Evolutionary conservation across 2,329 filamentous ascomycete species (phyloP).

Genomic region (Beauveria varroae): DNA sequence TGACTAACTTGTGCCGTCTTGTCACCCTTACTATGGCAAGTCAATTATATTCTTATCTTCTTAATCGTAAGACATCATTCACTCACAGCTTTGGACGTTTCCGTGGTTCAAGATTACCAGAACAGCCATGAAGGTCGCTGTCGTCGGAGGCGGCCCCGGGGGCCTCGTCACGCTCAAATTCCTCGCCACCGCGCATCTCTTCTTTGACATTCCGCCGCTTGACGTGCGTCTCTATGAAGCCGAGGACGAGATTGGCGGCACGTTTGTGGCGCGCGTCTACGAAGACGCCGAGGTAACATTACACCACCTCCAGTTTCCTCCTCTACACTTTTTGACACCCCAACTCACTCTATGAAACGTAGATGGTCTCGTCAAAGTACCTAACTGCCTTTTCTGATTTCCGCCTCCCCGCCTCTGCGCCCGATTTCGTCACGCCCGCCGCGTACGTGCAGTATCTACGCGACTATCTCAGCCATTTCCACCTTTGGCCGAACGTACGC

Average conservation of each 20-base stretch:
- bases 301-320: neutral
- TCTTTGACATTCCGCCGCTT: slow-evolving; percentile 29
- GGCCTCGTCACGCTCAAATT: slow-evolving; percentile 35
- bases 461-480: slow-evolving; percentile 31
- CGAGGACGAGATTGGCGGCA: slow-evolving; percentile 36
- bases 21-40: too few relatives aligned
- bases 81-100: neutral
- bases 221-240: slow-evolving; percentile 38
- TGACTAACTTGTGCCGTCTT: too few relatives aligned
- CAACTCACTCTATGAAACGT: neutral
- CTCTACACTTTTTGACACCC: neutral
- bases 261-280: slow-evolving; percentile 39
- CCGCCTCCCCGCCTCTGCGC: slow-evolving; percentile 30
- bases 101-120: neutral
- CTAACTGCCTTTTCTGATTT: slow-evolving; percentile 44
- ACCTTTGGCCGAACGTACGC: slow-evolving; percentile 29
- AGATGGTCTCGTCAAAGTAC: slow-evolving; percentile 42
- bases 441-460: slow-evolving; percentile 36
- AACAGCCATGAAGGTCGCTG: slow-evolving; percentile 28
- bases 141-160: slow-evolving; percentile 36
- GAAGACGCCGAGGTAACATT: slow-evolving; percentile 37
- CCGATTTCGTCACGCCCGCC: slow-evolving; percentile 36
- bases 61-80: too few relatives aligned
- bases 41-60: neutral
- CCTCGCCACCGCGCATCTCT: slow-evolving; percentile 29